These are phyloP conservation scores for Solanum medicagineum DNA, from an alignment of 257 asterid genomes.

Conservation along the genomic window DNA sequence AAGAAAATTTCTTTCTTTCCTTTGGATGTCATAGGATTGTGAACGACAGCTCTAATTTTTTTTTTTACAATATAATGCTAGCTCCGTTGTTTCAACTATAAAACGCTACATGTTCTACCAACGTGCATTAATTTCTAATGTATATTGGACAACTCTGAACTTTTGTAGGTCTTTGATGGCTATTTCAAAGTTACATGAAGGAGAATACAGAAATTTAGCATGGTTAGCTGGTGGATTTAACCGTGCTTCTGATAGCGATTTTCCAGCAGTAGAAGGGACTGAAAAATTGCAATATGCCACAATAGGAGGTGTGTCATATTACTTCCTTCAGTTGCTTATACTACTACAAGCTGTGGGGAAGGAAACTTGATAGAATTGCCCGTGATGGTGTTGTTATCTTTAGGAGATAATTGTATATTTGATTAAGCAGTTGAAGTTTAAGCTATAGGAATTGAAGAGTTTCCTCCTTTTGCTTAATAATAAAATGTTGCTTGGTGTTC, in stretches of 20 bases:
- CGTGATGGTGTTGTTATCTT: background rate
- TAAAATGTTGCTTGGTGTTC: background rate
- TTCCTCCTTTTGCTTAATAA: background rate
- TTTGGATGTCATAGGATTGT: background rate
- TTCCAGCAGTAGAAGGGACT: constrained; percentile 53
- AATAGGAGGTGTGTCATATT: constrained; percentile 73
- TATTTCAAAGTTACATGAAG: constrained; percentile 35
- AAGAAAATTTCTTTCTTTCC: background rate
- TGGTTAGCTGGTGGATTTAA: constrained; percentile 86
- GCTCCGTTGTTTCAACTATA: background rate
- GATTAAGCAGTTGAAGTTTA: background rate
- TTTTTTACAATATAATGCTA: no score
- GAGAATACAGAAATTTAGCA: constrained; percentile 73
- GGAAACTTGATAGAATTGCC: constrained; percentile 14
- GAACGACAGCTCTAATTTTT: background rate
- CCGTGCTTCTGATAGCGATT: constrained; percentile 40
- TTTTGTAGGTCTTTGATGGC: constrained; percentile 66
- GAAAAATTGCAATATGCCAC: constrained; percentile 87
- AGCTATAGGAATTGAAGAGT: background rate
- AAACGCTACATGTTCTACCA: background rate
- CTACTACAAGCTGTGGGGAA: constrained; percentile 49
- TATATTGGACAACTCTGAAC: background rate
- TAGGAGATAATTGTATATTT: background rate
- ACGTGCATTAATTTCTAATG: background rate
- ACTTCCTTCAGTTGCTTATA: constrained; percentile 67